phyloP scores from a whole-genome alignment of 164 flowering plant genomes.

The Annona cherimola region DNA sequence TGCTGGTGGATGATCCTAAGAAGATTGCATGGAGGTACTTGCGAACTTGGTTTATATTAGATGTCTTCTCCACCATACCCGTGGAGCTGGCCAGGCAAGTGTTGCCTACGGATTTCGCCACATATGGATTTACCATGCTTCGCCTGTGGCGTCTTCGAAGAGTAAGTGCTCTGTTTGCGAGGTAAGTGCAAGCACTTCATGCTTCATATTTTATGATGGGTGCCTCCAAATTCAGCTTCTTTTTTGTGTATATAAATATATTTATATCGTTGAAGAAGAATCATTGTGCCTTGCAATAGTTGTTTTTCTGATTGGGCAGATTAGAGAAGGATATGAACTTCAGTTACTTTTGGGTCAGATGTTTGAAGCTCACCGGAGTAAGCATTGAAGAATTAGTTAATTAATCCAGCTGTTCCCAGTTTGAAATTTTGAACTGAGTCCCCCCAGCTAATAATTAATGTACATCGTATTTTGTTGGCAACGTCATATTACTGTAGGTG shows the following conservation, averaged over 20 bases:
- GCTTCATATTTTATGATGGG: neutral
- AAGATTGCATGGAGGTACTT: conserved; percentile 71
- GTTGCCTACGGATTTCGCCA: conserved; percentile 34
- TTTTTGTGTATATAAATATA: too few relatives aligned
- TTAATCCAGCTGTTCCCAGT: neutral
- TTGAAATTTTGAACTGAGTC: neutral
- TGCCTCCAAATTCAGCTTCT: neutral
- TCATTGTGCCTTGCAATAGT: neutral
- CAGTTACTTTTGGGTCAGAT: conserved; percentile 85
- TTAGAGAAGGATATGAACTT: conserved; percentile 85
- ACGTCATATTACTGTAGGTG: conserved; percentile 43
- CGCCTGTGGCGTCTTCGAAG: conserved; percentile 97
- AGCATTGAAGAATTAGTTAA: conserved; percentile 27
- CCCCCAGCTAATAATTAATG: neutral
- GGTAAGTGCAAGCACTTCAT: conserved; percentile 32
- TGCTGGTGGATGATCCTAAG: conserved; percentile 57
- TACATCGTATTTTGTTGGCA: conserved; percentile 2
- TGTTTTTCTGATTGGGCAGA: conserved; percentile 31
- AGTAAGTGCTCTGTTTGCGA: conserved; percentile 76
- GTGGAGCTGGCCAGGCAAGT: conserved; percentile 58
- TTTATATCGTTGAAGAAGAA: too few relatives aligned
- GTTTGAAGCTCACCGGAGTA: conserved; percentile 79
- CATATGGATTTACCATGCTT: conserved; percentile 93
- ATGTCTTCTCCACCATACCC: conserved; percentile 83
- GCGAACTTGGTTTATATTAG: conserved; percentile 64